These are phyloP conservation scores for Infundibulicybe gibba DNA, from an alignment of 768 basidiomycete species.

Conservation along the genomic window DNA sequence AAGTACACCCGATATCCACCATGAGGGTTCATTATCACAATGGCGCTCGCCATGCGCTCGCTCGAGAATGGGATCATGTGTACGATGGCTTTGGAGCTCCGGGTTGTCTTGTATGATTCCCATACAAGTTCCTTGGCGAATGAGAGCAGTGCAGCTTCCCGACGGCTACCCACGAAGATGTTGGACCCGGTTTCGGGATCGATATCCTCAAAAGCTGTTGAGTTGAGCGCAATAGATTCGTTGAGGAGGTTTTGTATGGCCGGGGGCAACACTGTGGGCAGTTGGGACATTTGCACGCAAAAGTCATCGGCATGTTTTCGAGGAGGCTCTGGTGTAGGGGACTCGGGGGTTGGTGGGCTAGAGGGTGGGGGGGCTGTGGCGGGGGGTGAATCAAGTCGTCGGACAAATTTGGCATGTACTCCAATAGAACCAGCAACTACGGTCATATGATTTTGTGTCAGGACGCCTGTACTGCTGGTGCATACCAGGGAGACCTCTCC, in stretches of 20 bases:
- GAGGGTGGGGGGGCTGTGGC: too few species aligned
- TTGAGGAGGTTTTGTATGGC: too few species aligned
- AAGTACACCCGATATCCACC: slow-evolving; percentile 54
- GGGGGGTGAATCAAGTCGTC: slow-evolving; percentile 26
- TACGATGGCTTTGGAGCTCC: slow-evolving; percentile 45
- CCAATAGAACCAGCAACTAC: slow-evolving; percentile 84
- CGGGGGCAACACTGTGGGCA: too few species aligned
- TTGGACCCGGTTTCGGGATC: slow-evolving; percentile 32
- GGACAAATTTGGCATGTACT: slow-evolving; percentile 72
- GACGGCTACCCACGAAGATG: slow-evolving; percentile 70
- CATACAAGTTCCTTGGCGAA: slow-evolving; percentile 67
- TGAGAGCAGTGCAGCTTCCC: slow-evolving; percentile 68
- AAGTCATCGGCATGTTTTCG: too few species aligned
- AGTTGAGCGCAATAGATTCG: too few species aligned
- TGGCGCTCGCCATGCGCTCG: slow-evolving; percentile 76
- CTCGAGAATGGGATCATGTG: slow-evolving; percentile 78
- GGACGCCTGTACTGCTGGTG: slow-evolving; percentile 75
- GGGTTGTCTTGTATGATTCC: slow-evolving; percentile 49
- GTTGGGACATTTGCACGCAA: too few species aligned
- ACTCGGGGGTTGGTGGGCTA: too few species aligned
- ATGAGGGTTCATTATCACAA: slow-evolving; percentile 48
- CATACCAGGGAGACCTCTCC: slow-evolving; percentile 29
- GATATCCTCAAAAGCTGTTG: slow-evolving; percentile 23
- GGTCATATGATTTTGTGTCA: slow-evolving; percentile 79
- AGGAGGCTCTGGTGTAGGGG: too few species aligned